Percentiles rank a stretch among this genome's conserved stretches.
Evolutionary conservation across 257 asterid genomes (phyloP).

Genomic region (Haberlea rhodopensis): DNA sequence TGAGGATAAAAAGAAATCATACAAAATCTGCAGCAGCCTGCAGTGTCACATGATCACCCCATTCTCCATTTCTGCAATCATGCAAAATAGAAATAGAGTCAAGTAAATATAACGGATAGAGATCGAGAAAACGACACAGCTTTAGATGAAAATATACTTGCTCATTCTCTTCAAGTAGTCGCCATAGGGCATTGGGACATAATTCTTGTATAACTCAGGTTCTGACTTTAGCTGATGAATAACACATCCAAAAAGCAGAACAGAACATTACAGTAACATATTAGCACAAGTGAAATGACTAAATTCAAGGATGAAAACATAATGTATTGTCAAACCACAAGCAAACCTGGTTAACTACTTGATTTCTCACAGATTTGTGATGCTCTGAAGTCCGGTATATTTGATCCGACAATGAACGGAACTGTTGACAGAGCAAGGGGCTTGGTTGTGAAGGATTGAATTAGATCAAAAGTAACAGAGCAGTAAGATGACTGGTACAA

Average conservation of each 20-base stretch:
- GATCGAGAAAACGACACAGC: background rate
- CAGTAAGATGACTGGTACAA: background rate
- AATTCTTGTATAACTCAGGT: constrained; percentile 60
- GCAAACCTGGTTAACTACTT: constrained; percentile 50
- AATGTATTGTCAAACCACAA: background rate
- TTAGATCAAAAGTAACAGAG: background rate
- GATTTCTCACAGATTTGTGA: constrained; percentile 57
- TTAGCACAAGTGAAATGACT: background rate
- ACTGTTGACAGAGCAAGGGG: constrained; percentile 28
- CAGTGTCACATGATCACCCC: constrained; percentile 84
- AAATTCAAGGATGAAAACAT: background rate
- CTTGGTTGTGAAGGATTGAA: background rate
- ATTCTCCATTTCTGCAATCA: constrained; percentile 72
- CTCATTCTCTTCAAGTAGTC: constrained; percentile 71
- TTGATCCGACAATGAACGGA: constrained; percentile 65
- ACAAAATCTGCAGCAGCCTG: constrained; percentile 97
- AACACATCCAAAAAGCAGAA: constrained; percentile 17
- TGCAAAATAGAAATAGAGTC: constrained; percentile 23
- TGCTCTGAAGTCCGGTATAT: constrained; percentile 58
- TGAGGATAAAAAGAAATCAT: constrained; percentile 22
- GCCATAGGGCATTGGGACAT: constrained; percentile 70
- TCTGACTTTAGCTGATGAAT: constrained; percentile 59
- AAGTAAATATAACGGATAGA: constrained; percentile 8
- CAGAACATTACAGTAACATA: background rate
- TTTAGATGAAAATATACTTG: constrained; percentile 46